Percentiles rank a stretch among this genome's conserved stretches.
Conservation (phyloP, 2,329 filamentous ascomycete genomes). For the Meredithiella fracta region DNA sequence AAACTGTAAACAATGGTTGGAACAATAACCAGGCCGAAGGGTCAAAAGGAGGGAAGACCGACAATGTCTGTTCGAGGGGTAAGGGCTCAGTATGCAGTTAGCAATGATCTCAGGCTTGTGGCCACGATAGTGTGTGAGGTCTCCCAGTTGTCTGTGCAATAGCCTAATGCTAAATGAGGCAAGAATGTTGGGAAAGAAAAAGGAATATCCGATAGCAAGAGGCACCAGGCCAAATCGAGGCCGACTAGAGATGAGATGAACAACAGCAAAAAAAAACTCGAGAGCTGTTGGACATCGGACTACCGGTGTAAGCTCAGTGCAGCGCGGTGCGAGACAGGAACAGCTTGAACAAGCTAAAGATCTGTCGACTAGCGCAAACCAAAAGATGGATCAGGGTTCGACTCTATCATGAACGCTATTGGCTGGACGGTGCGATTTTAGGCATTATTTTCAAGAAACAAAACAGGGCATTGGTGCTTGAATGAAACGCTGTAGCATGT, state of each 20-base stretch:
- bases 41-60: not conserved
- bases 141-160: not conserved
- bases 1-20: not conserved
- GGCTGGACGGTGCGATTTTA: not conserved
- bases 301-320: not conserved
- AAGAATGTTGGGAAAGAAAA: not conserved
- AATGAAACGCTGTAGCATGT: no score
- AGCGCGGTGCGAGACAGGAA: not conserved
- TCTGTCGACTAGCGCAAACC: not conserved
- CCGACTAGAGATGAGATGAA: not conserved
- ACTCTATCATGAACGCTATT: not conserved
- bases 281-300: not conserved
- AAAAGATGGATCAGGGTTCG: constrained; percentile 1
- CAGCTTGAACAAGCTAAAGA: not conserved
- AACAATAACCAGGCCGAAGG: not conserved
- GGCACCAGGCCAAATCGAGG: not conserved
- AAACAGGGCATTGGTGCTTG: not conserved
- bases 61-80: not conserved
- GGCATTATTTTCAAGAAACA: not conserved
- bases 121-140: not conserved
- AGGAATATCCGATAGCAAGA: not conserved
- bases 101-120: not conserved
- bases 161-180: not conserved
- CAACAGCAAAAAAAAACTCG: not conserved
- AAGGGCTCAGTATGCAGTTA: not conserved